phyloP scores from a whole-genome alignment of 768 basidiomycete genomes.

The Xanthoconium purpureum region DNA sequence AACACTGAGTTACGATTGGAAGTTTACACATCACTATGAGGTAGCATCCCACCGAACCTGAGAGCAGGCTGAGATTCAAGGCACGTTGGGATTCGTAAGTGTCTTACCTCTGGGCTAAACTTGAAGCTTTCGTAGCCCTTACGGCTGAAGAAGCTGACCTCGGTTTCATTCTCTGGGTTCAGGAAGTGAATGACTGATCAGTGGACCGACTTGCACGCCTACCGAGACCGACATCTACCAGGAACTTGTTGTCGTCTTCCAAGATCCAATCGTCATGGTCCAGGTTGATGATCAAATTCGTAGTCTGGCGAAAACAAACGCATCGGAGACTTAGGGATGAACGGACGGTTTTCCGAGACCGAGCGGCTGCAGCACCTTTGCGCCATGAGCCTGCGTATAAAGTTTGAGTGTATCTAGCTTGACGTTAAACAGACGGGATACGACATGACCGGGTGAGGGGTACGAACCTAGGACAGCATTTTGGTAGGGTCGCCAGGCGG shows the following conservation, averaged over 20 bases:
- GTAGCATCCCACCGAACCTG: constrained; percentile 30
- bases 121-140: constrained; percentile 79
- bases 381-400: constrained; percentile 91
- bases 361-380: constrained; percentile 57
- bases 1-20: background rate
- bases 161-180: constrained; percentile 85
- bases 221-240: constrained; percentile 81
- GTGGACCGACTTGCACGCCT: constrained; percentile 26
- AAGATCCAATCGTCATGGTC: constrained; percentile 95
- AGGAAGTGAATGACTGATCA: background rate
- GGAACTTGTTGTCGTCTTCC: constrained; percentile 55
- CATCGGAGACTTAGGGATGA: background rate
- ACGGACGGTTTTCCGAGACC: background rate
- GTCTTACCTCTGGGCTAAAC: constrained; percentile 70
- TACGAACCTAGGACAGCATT: constrained; percentile 63
- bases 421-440: background rate
- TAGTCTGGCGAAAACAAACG: constrained; percentile 55
- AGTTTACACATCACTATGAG: constrained; percentile 2
- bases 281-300: constrained; percentile 96
- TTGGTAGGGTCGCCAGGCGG: constrained; percentile 89
- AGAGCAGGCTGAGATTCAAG: background rate
- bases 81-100: background rate
- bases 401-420: constrained; percentile 85
- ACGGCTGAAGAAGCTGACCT: constrained; percentile 87
- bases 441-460: background rate